Evolutionary conservation across 148 eudicot species (phyloP), one percentile per base, ranked within the genome.

Genomic region (Cornus florida): DNA sequence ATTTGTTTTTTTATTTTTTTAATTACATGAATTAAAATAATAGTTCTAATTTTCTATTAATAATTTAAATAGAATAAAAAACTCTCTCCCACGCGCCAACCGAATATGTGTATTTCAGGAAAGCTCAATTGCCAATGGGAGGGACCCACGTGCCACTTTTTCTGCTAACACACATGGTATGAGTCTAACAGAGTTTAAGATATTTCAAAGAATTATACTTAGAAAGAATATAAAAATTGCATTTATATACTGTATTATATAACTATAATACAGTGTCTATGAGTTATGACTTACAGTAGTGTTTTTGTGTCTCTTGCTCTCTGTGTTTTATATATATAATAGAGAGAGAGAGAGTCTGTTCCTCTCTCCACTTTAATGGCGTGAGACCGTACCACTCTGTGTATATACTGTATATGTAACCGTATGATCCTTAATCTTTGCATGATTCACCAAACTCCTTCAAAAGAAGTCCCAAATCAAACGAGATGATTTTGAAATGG

Each of bases 341-440:
- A 48, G 9, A 72, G 43, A 72, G 62, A 74, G 68, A 69, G 68
- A 76, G 79, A 48, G 82, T 70, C 77, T 75, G 81, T 72, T 80
- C 78, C 77, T 84, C 76, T 83, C 83, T 84, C 82, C 75, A 84
- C 83, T 85, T 80, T 78, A 82, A 87, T 85, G 87, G 87, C 84
- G 83, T 78, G 84, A 78, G 75, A 74, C 85, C 68, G 74, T 84
- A 82, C 78, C 73, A 82, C 77, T 84, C 76, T 79, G 71, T 67
- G 79, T 70, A 20, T 57, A 38, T 80, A 82, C 53, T n/a, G 65
- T 64, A 41, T 59, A 32, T 78, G 78, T 71, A 80, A 69, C 68
- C 64, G 65, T 76, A 74, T 74, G 69, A 69, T 68, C 76, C 84
- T 80, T 78, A 75, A 77, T 85, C 84, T 83, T 85, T 87, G 87